Conservation (phyloP, 2,329 filamentous ascomycete species). For the Fusarium sp. region DNA sequence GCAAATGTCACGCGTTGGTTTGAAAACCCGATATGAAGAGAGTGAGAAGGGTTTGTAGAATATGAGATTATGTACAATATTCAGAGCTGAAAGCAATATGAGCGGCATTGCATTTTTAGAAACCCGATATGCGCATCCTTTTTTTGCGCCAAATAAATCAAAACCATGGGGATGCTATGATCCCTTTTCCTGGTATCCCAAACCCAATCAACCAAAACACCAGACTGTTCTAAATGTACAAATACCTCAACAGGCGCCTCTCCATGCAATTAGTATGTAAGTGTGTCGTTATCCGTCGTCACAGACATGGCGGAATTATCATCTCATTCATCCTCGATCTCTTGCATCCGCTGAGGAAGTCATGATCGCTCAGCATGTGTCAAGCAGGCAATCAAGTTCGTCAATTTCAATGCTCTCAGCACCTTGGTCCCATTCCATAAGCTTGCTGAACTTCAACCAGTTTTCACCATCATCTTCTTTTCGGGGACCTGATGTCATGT, state of each 20-base stretch:
- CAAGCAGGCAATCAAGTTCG: conserved; percentile 89
- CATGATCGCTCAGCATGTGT: conserved; percentile 68
- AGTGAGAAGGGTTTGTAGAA: conserved; percentile 39
- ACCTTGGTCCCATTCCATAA: conserved; percentile 72
- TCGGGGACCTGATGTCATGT: conserved; percentile 44
- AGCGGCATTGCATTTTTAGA: conserved; percentile 44
- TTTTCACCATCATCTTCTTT: conserved; percentile 55
- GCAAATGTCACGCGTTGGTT: conserved; percentile 18
- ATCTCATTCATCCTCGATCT: conserved; percentile 37
- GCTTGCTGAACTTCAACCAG: conserved; percentile 55
- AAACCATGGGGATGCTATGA: conserved; percentile 24
- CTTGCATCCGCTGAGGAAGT: conserved; percentile 35
- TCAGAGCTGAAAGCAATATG: conserved; percentile 39
- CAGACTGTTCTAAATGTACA: conserved; percentile 48
- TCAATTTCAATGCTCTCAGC: conserved; percentile 93
- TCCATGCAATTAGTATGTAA: conserved; percentile 43
- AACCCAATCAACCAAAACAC: conserved; percentile 37
- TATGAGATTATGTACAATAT: conserved; percentile 44
- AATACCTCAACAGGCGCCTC: conserved; percentile 45
- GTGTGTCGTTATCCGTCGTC: conserved; percentile 41
- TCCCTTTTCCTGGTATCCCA: conserved; percentile 41
- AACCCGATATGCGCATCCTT: conserved; percentile 25
- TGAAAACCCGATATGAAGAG: conserved; percentile 3
- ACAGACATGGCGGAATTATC: conserved; percentile 42
- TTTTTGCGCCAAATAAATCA: conserved; percentile 38